Evolutionary conservation across 139 green algal species (phyloP), one percentile per base, ranked within the genome.

Genomic region (Mesostigma viride): DNA sequence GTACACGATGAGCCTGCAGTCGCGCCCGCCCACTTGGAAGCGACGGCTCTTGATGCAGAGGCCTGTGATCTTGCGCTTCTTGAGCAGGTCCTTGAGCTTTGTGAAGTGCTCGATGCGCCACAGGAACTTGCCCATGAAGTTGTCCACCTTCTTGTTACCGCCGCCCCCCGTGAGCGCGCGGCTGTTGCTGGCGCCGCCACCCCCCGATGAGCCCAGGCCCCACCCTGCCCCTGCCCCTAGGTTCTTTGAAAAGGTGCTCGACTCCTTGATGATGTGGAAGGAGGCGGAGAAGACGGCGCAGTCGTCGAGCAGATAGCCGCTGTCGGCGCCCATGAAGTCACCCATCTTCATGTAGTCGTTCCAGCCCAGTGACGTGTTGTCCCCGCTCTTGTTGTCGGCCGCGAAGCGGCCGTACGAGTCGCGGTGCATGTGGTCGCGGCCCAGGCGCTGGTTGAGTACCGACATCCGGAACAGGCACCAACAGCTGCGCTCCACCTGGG

Each of bases 31-130:
- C 2, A 89, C 80, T 40, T 73, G 65, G 68, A 89, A 89, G 35
- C 79, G 73, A 20, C 68, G 59, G 67, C 73, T 84, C 79, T 88
- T 89, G 67, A 89, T 84, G 68, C 83, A 87, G 33, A 89, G 79
- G 22, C 78, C 79, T n/a, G 77, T 88, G 74, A 89, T 89, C 74
- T 88, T 88, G 64, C 84, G 76, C 77, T 88, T 88, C 71, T 89
- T 89, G 53, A 89, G 79, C 44, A 89, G 67, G 36, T 89, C 84
- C 76, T 89, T 89, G 28, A 89, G 75, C 36, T 78, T 76, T 6
- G 73, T 88, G 79, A 89, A 89, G 70, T 88, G 84, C 40, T 89
- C 84, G 35, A 89, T 85, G 20, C 73, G 70, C 84, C 84, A 89
- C 27, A 74, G 64, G 67, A 88, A 88, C 24, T 79, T 80, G 20